Evolutionary conservation across 2,329 filamentous ascomycete species (phyloP).

Genomic region (Talaromyces sp.): DNA sequence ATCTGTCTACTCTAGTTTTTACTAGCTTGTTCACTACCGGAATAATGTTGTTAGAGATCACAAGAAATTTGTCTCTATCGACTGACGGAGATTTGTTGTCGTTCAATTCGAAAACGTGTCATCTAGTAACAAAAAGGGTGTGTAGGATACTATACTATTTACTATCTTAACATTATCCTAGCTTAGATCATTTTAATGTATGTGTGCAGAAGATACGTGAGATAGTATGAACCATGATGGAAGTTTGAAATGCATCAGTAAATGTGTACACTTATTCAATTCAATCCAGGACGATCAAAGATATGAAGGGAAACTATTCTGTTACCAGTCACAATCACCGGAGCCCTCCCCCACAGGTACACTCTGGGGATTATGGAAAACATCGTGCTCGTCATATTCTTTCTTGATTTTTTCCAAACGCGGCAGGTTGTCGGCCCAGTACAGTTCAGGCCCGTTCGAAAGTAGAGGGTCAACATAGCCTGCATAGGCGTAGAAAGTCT

Average conservation of each 20-base stretch:
- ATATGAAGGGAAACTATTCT: background rate
- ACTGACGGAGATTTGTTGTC: background rate
- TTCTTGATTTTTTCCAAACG: slow-evolving; percentile 50
- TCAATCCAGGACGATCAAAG: background rate
- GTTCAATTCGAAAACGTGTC: background rate
- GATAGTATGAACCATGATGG: background rate
- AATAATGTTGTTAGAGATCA: background rate
- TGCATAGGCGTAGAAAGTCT: slow-evolving; percentile 53
- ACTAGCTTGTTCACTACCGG: background rate
- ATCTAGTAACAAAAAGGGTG: background rate
- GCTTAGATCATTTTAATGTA: background rate
- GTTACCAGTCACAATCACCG: background rate
- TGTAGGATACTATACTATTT: background rate
- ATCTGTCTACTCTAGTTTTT: background rate
- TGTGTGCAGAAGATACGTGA: background rate
- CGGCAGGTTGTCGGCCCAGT: slow-evolving; percentile 55
- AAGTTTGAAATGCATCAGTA: background rate
- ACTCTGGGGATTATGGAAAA: slow-evolving; percentile 60
- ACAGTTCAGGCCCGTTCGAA: slow-evolving; percentile 46
- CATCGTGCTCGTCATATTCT: slow-evolving; percentile 50
- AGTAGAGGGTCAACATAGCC: slow-evolving; percentile 60
- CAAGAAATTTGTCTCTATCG: background rate
- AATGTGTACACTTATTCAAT: background rate
- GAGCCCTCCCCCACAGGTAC: slow-evolving; percentile 18
- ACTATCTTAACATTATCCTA: background rate